phyloP scores from a whole-genome alignment of 164 flowering plant genomes.

The Chimonanthus salicifolius region DNA sequence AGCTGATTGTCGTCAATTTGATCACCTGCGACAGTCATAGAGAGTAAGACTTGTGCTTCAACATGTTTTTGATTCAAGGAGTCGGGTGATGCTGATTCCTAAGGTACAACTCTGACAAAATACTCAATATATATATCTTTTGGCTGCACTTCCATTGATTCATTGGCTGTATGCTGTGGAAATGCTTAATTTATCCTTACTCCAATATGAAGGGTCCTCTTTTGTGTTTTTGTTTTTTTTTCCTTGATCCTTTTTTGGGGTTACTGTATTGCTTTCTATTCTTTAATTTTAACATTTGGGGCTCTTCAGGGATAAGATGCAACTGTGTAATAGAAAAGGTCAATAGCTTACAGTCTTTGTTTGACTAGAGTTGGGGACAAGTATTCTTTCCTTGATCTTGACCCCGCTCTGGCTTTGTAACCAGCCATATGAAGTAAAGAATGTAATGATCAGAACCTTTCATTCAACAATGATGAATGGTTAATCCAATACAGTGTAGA shows the following conservation, averaged over 20 bases:
- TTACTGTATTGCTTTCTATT: neutral
- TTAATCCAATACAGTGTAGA: too few species aligned
- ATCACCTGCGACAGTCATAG: constrained; percentile 50
- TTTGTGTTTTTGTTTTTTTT: neutral
- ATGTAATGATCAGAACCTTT: neutral
- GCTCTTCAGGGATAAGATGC: neutral
- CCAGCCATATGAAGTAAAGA: neutral
- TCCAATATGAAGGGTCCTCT: neutral
- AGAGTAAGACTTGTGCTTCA: neutral
- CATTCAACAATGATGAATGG: too few species aligned
- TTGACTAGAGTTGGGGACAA: neutral
- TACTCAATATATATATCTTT: neutral
- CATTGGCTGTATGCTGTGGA: neutral
- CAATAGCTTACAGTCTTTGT: neutral
- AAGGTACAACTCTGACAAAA: constrained; percentile 1
- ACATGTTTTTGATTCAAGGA: constrained; percentile 2
- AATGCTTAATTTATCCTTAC: neutral
- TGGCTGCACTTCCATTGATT: neutral
- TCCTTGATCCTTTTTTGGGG: neutral
- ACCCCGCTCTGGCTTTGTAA: neutral
- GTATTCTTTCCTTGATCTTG: neutral
- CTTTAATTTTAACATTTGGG: neutral
- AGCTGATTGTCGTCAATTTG: constrained; percentile 63
- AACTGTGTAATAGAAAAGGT: neutral
- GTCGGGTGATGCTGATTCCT: neutral